Base-by-base conservation (phyloP, 1,284 basidiomycete species). In the Naganishia cerealis region DNA sequence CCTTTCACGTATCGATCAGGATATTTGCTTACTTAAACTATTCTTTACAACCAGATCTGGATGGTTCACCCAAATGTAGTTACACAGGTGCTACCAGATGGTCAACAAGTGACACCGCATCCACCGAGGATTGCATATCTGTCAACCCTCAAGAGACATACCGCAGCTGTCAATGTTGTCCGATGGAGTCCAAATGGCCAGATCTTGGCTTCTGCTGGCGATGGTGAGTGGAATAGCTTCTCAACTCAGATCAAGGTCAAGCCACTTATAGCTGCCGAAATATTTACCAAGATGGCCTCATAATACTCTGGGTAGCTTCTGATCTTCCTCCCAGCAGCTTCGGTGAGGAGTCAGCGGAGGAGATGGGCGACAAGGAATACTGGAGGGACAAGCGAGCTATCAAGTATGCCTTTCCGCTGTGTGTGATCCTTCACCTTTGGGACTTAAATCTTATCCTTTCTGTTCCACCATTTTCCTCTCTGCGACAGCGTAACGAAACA, bases 121-220 rank as follows among this genome's bases (percentile, higher is more conserved):
- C 88, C 90, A 1, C 91, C 95, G n/a, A 87, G 93, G 67, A 90
- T 95, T 59, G 96, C 99, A 78, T 99, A 97, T 77, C 87, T 97
- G 33, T 90, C 96, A 1, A 99, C 95, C 0, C 86, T 99, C 62
- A 89, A 86, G 73, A 88, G 93, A 76, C 95, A 99, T 80, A 93
- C 92, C 13, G 92, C 92, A 26, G 88, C 94, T 6, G 95, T 99
- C 71, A 99, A 99, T 73, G 95, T 96, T 16, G 95, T 96, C 29
- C 85, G 95, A 56, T 99, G 93, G 82, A 94, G 91, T 75, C 95
- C 95, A 9, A 93, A 90, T 75, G 94, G 95, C 88, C 92, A 94
- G 76, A 82, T 88, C 46, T 88, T 97, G 74, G 94, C 94, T 53
- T 95, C 92, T 21, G 93, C 94, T 63, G 93, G 94, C 70, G 94